phyloP scores from a whole-genome alignment of 176 grass and related monocot genomes.

The Echinochloa phyllopogon region DNA sequence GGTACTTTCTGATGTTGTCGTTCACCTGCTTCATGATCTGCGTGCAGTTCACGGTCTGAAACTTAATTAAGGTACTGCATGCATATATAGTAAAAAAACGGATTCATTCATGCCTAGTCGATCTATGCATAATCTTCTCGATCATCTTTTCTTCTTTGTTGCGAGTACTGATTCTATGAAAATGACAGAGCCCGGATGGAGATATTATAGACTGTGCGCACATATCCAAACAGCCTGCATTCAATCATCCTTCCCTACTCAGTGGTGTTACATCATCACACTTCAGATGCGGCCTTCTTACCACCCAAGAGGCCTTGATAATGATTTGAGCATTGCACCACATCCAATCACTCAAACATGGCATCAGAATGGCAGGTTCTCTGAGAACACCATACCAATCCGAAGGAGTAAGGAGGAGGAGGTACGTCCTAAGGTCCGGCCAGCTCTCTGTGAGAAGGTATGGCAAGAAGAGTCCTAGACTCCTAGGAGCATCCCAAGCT shows the following conservation, averaged over 20 bases:
- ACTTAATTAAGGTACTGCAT: too few relatives aligned
- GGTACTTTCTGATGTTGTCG: constrained; percentile 32
- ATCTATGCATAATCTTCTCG: neutral
- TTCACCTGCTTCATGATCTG: too few relatives aligned
- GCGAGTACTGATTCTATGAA: constrained; percentile 28
- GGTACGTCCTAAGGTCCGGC: constrained; percentile 60
- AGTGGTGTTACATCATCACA: neutral
- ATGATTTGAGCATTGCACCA: constrained; percentile 50
- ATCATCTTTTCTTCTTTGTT: neutral
- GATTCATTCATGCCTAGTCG: too few relatives aligned
- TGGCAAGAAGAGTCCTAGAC: constrained; percentile 59
- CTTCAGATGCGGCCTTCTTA: constrained; percentile 64
- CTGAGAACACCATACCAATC: constrained; percentile 57
- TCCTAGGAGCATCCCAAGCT: constrained; percentile 49
- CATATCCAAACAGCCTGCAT: constrained; percentile 70
- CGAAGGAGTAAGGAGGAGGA: constrained; percentile 62
- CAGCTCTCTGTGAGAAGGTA: constrained; percentile 60
- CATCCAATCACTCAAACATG: constrained; percentile 52
- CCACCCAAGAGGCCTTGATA: constrained; percentile 53
- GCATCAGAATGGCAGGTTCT: constrained; percentile 62
- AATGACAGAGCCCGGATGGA: constrained; percentile 62
- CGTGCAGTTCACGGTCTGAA: too few relatives aligned
- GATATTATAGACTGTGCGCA: constrained; percentile 72
- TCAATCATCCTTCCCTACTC: constrained; percentile 66
- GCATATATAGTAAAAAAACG: too few relatives aligned